Base-by-base conservation (phyloP, 768 basidiomycete species). In the Lyophyllum atratum region DNA sequence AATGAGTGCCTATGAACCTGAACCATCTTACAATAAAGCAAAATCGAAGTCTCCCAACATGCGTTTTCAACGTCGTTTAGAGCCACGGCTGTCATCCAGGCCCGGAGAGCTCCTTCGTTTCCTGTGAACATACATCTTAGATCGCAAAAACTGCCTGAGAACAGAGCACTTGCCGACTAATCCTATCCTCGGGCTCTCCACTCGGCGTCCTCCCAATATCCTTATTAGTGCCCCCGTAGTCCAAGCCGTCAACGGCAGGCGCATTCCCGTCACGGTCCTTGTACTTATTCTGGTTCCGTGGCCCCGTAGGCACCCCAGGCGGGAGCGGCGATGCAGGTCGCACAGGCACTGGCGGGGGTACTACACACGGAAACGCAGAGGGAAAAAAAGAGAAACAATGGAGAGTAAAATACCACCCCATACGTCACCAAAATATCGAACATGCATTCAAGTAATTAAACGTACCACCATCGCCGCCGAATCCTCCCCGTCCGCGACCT, bases 201-300 rank as follows among this genome's bases (percentile, higher is more conserved):
- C 84, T 85, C 0, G 86, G 80, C 48, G 85, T 88, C 61, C 86
- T 72, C 40, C 81, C 77, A 14, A 74, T 68, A 39, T 69, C 72
- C 61, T 80, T 79, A 53, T 71, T 76, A 25, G 66, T 81, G 43
- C 86, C 90, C 2, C 90, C 92, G 63, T 94, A 94, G 68, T 94
- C 92, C 65, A 94, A 71, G n/a, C 92, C 92, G 66, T 93, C 92
- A 12, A 92, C 90, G 25, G 90, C 90, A 58, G 90, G 88, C 1
- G 90, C 89, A 65, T 91, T 91, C 15, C 85, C 86, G 66, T 93
- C 92, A 40, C 91, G 81, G 70, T 94, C 92, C 76, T 93, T 93
- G 75, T 94, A 93, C 68, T 92, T 92, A 67, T 90, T 91, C 70
- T 90, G 89, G 69, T 93, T 93, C 43, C 92, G 80, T 12, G 92